Evolutionary conservation across 495 filamentous ascomycete genomes (phyloP).

Genomic region (Lophiotrema nucula): DNA sequence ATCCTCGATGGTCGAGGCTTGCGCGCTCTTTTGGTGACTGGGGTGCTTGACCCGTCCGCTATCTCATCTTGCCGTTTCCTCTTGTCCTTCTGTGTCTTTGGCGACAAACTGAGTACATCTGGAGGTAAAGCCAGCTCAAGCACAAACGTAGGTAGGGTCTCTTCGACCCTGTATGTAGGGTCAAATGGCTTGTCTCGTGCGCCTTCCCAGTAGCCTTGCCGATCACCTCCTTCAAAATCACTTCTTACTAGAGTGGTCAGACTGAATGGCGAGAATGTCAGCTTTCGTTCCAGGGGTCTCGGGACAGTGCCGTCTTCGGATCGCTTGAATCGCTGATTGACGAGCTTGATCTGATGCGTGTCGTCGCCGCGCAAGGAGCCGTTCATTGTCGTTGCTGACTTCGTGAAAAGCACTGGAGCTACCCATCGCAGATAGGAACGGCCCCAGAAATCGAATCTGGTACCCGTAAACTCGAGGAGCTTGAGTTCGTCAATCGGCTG

Average conservation of each 20-base stretch:
- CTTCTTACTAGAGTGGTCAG: not conserved
- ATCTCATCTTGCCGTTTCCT: not conserved
- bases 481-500: conserved; percentile 28
- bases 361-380: not conserved
- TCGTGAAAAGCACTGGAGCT: conserved; percentile 7
- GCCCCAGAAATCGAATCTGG: conserved; percentile 30
- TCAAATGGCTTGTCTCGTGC: conserved; percentile 28
- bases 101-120: not conserved
- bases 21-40: too few species aligned
- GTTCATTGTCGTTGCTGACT: not conserved
- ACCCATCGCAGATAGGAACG: conserved; percentile 14
- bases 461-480: conserved; percentile 21
- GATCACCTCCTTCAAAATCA: conserved; percentile 1
- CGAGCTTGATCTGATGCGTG: conserved; percentile 3
- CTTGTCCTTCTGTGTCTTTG: not conserved
- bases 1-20: too few species aligned
- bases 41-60: too few species aligned
- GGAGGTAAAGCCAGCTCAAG: conserved; percentile 15
- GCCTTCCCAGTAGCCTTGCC: not conserved
- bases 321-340: conserved; percentile 4
- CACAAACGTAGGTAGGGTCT: conserved; percentile 21
- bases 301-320: not conserved
- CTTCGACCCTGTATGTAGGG: conserved; percentile 13
- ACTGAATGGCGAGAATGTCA: conserved; percentile 21
- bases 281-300: not conserved